phyloP scores from a whole-genome alignment of 2,329 filamentous ascomycete genomes.

The Colletotrichum graminicola region DNA sequence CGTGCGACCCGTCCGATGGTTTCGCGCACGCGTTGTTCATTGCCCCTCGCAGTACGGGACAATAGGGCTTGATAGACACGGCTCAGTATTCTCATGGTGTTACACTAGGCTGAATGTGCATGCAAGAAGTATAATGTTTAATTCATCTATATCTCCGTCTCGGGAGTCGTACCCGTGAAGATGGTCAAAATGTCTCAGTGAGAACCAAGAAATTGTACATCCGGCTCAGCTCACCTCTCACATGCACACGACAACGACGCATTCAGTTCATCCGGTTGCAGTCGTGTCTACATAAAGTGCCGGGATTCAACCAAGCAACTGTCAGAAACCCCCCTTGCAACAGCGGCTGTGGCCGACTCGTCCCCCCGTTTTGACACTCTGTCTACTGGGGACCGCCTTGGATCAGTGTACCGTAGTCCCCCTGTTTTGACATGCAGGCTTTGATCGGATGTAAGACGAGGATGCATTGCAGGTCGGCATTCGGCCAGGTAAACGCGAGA shows the following conservation, averaged over 20 bases:
- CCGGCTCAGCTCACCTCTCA: too few relatives aligned
- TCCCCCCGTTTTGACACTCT: background rate
- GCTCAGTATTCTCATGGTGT: background rate
- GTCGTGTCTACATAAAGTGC: background rate
- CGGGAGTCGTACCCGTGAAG: background rate
- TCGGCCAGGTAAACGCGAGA: background rate
- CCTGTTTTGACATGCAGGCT: background rate
- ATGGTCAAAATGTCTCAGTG: background rate
- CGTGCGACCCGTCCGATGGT: background rate
- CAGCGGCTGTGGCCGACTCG: background rate
- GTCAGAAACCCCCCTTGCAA: background rate
- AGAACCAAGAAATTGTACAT: too few relatives aligned
- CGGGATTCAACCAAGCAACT: background rate
- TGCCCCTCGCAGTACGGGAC: too few relatives aligned
- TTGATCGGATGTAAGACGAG: too few relatives aligned
- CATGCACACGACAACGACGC: too few relatives aligned
- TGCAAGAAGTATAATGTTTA: background rate
- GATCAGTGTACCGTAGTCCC: too few relatives aligned
- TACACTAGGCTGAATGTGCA: background rate
- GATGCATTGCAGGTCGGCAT: background rate
- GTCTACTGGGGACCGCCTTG: too few relatives aligned
- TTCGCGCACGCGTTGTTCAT: background rate
- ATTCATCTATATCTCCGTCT: background rate
- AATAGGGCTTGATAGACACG: background rate
- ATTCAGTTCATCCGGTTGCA: background rate